Evolutionary conservation across 2,329 filamentous ascomycete genomes (phyloP), one percentile per base, ranked within the genome.

Genomic region (Thermomyces lanuginosus): DNA sequence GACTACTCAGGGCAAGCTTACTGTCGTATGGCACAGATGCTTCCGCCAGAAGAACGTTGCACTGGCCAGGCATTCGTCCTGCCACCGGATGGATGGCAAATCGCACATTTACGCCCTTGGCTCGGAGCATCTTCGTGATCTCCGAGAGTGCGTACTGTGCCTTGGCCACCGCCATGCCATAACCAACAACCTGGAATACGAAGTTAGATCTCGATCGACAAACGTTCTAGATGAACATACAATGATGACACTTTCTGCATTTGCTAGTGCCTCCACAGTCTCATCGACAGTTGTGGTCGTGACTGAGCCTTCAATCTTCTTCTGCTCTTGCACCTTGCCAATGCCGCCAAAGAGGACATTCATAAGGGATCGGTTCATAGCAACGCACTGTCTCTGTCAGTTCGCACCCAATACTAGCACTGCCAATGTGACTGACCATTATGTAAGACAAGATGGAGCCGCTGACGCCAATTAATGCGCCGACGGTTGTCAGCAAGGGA

Each of bases 121-220:
- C 56, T n/a, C 80, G 72, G 9, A 92, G 60, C 49, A 73, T 67
- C 21, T 64, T 58, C 4, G 79, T 79, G 36, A 92, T 86, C 43
- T 84, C 79, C 3, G 77, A 76, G 27, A 92, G 81, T 12, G 81
- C 80, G 45, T 92, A 92, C 52, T 92, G 83, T 3, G 83, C 82
- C 53, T 92, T 92, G 6, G 83, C 82, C 1, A 92, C 82, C 0
- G 83, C 83, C 83, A 92, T 92, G 27, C 83, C 83, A 41, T 92
- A 92, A 1, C 83, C 83, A 4, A 92, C 82, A 1, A 86, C 49
- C 49, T 43, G 4, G 8, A 4, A 24, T 5, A 24, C 5, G 8
- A 24, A n/a, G 19, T 12, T 18, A 13, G 3, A 23, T 29, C 3
- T 31, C 17, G 24, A 22, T 9, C 16, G 10, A 4, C 13, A 16